phyloP scores from a whole-genome alignment of 257 asterid species.

The Handroanthus guayacan region DNA sequence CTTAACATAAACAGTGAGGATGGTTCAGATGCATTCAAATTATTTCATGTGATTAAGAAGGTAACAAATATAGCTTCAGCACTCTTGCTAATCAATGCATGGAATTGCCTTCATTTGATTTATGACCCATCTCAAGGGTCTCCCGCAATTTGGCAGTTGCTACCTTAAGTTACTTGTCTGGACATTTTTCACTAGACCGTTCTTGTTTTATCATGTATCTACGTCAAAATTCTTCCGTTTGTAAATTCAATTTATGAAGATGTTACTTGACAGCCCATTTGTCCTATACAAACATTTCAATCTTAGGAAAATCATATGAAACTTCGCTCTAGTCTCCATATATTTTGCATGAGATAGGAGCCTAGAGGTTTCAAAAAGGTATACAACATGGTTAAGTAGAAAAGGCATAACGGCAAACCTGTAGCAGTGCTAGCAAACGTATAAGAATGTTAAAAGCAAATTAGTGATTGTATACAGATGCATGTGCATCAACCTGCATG shows the following conservation, averaged over 20 bases:
- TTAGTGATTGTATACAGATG: not conserved
- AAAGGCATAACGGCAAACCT: not conserved
- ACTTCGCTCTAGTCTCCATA: not conserved
- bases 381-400: constrained; percentile 22
- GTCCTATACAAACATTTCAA: not conserved
- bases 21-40: constrained; percentile 1
- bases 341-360: constrained; percentile 8
- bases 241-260: not conserved
- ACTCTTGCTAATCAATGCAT: not conserved
- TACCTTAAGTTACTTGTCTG: not conserved
- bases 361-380: constrained; percentile 1
- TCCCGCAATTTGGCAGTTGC: constrained; percentile 5
- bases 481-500: too few species aligned
- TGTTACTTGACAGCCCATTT: not conserved
- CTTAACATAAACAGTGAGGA: not conserved
- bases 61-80: not conserved
- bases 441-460: constrained; percentile 1
- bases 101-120: constrained; percentile 18
- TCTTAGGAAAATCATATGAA: not conserved
- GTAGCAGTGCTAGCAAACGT: not conserved
- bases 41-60: constrained; percentile 9
- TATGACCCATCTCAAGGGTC: not conserved
- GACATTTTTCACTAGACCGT: not conserved
- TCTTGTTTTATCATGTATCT: not conserved
- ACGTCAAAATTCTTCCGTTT: too few species aligned